These are phyloP conservation scores for Wickerhamomyces queroliae DNA, from an alignment of 805 yeast genomes.

Conservation along the genomic window DNA sequence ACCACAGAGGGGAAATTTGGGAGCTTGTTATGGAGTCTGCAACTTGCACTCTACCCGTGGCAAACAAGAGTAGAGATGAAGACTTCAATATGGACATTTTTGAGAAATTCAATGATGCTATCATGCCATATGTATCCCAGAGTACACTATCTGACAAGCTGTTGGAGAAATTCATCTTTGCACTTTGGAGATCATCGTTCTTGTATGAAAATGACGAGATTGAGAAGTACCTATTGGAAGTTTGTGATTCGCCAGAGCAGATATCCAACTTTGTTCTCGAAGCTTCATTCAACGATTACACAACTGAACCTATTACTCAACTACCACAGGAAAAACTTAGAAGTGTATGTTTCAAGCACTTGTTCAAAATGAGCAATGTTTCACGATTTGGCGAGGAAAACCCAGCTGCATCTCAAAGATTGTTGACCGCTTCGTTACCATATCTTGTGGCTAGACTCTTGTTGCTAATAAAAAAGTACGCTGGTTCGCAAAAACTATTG, in stretches of 20 bases:
- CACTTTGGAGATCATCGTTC: conserved; percentile 55
- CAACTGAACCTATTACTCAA: conserved; percentile 45
- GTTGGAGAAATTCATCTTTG: conserved; percentile 37
- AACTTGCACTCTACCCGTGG: conserved; percentile 31
- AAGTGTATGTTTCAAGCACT: conserved; percentile 48
- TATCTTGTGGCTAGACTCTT: conserved; percentile 54
- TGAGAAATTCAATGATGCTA: conserved; percentile 29
- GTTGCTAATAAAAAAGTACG: conserved; percentile 53
- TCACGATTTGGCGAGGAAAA: conserved; percentile 6
- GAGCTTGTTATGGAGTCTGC: conserved; percentile 34
- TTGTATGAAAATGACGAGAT: conserved; percentile 51
- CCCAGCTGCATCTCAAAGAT: background rate
- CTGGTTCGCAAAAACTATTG: conserved; percentile 56
- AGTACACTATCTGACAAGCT: conserved; percentile 22
- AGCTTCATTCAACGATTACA: conserved; percentile 42
- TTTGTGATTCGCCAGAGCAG: conserved; percentile 25
- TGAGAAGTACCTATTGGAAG: conserved; percentile 33
- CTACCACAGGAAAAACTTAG: conserved; percentile 44
- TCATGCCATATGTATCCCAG: conserved; percentile 36
- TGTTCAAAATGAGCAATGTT: conserved; percentile 35
- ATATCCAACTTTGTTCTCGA: conserved; percentile 32
- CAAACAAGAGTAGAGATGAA: conserved; percentile 31
- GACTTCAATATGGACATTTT: conserved; percentile 41
- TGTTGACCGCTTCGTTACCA: conserved; percentile 30
- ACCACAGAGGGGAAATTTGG: conserved; percentile 27